A percentile compares a stretch with the other conserved stretches of the same genome.
phyloP scores from a whole-genome alignment of 345 rosid species.

The Gossypium australe region DNA sequence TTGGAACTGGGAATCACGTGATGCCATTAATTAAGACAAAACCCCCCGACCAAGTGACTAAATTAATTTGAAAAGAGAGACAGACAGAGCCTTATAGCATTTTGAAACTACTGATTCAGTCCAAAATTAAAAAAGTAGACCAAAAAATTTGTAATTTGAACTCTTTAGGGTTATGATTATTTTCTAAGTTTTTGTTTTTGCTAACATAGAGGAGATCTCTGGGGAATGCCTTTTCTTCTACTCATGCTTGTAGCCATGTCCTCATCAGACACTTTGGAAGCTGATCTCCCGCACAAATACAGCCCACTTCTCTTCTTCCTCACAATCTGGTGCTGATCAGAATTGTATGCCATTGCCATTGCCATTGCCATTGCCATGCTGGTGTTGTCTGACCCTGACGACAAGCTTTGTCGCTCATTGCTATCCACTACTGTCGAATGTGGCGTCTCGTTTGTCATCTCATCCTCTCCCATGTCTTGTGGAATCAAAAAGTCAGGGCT shows the following conservation, averaged over 20 bases:
- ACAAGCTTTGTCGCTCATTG: slow-evolving; percentile 75
- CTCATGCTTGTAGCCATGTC: slow-evolving; percentile 62
- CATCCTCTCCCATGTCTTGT: slow-evolving; percentile 67
- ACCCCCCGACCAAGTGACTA: slow-evolving; percentile 53
- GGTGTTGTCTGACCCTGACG: slow-evolving; percentile 36
- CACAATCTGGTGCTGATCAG: slow-evolving; percentile 29
- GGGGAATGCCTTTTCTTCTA: slow-evolving; percentile 92
- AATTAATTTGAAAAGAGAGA: slow-evolving; percentile 21
- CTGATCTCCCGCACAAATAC: slow-evolving; percentile 53
- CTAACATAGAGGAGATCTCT: slow-evolving; percentile 85
- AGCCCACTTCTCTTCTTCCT: slow-evolving; percentile 77
- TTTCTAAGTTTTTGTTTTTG: background rate
- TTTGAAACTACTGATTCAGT: slow-evolving; percentile 19
- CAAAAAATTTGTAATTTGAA: background rate
- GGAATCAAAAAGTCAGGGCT: slow-evolving; percentile 86
- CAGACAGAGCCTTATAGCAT: slow-evolving; percentile 12
- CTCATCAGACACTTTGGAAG: slow-evolving; percentile 42
- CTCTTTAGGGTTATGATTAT: background rate
- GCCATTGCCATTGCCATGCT: slow-evolving; percentile 10
- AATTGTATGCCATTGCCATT: slow-evolving; percentile 13
- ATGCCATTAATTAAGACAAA: slow-evolving; percentile 73
- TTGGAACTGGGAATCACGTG: slow-evolving; percentile 83
- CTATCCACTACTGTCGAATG: slow-evolving; percentile 66
- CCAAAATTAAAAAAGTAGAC: slow-evolving; percentile 1
- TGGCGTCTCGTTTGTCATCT: slow-evolving; percentile 43